phyloP scores from a whole-genome alignment of 495 filamentous ascomycete species.

The Trichodelitschia bisporula region DNA sequence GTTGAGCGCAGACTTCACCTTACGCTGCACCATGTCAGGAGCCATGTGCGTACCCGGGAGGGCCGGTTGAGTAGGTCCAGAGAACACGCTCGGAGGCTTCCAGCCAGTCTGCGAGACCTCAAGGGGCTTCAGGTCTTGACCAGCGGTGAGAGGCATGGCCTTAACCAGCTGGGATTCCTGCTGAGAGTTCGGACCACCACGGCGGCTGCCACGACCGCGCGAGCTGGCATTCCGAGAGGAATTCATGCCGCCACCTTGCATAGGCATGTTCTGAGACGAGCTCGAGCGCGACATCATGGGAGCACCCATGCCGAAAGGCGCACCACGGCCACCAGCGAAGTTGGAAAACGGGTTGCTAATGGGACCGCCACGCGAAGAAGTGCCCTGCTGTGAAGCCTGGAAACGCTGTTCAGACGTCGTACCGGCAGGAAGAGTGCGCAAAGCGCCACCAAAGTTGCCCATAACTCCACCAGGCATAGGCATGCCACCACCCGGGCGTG shows the following conservation, averaged over 20 bases:
- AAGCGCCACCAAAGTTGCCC: conserved; percentile 35
- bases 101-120: conserved; percentile 46
- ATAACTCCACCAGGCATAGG: conserved; percentile 31
- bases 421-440: conserved; percentile 34
- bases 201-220: conserved; percentile 19
- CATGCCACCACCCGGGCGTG: conserved; percentile 20
- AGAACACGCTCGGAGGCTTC: conserved; percentile 53
- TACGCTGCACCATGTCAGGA: conserved; percentile 86
- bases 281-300: conserved; percentile 25
- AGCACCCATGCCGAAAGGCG: conserved; percentile 28
- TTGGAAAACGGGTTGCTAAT: conserved; percentile 28
- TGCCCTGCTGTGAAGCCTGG: conserved; percentile 19
- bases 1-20: conserved; percentile 94
- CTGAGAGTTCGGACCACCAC: conserved; percentile 22
- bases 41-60: conserved; percentile 42
- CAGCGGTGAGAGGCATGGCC: conserved; percentile 70
- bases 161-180: conserved; percentile 43
- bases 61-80: conserved; percentile 13
- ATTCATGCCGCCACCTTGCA: conserved; percentile 16
- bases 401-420: conserved; percentile 44
- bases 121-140: conserved; percentile 59
- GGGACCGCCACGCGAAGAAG: conserved; percentile 18
- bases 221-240: no score
- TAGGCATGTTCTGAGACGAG: conserved; percentile 25
- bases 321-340: conserved; percentile 24